Base-by-base conservation (phyloP, 1,284 basidiomycete genomes). In the Ceratobasidium sp. region DNA sequence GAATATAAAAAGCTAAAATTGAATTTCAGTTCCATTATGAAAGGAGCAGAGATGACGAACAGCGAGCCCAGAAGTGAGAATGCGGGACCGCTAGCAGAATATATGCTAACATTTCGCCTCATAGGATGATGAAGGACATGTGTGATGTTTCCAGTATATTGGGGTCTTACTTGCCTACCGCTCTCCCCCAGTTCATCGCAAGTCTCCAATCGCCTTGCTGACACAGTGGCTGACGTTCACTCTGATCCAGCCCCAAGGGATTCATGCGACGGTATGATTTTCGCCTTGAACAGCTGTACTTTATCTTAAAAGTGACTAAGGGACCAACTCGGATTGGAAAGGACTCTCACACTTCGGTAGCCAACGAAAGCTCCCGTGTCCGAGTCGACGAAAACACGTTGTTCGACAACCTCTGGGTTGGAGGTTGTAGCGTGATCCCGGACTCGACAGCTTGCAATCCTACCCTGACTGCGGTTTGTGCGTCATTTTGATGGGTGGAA, bases 111-210 rank as follows among this genome's bases (percentile, higher is more conserved):
- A n/a, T n/a, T n/a, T n/a, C 71, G 43, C 64, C 26, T 60, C 76
- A 79, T 72, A 78, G 76, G 28, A 72, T 72, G 71, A 72, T 72
- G 71, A 23, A n/a, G 3, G 71, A 64, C 18, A 72, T 72, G 71
- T 62, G 59, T 39, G 52, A 64, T 14, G 34, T 41, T 23, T 59
- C 71, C 18, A 64, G 53, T 46, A 23, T 43, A 9, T 45, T 72
- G 21, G 71, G 71, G 14, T 36, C 48, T 12, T 72, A 72, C 39
- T 36, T 72, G 30, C 71, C 71, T 30, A 55, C 45, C 14, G 39
- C 59, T 9, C 28, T 30, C 5, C 71, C 71, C 2, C 71, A 72
- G 41, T 55, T 64, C 26, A 55, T 72, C 4, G 60, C 58, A 48
- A 10, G 71, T 72, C 10, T 18, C 8, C 9, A 9, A 9, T 26